Percentiles rank a stretch among this genome's conserved stretches.
Evolutionary conservation across 768 basidiomycete genomes (phyloP).

Genomic region (Rickenella mellea): DNA sequence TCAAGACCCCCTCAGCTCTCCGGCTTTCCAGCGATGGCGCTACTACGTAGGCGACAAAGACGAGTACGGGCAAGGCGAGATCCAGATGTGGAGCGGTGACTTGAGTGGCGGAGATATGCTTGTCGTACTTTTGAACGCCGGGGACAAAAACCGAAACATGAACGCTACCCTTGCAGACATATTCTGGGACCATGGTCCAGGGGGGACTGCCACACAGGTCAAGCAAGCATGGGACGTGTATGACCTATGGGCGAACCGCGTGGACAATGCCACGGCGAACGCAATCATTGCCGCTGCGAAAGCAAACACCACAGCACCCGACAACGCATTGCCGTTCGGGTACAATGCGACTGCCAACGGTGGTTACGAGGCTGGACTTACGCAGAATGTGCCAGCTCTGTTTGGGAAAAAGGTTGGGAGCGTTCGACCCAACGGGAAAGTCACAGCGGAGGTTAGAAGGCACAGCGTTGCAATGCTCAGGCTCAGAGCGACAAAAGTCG

Average conservation of each 20-base stretch:
- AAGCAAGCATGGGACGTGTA: slow-evolving; percentile 3
- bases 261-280: slow-evolving; percentile 1
- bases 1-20: not conserved
- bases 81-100: slow-evolving; percentile 1
- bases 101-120: not conserved
- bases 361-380: not conserved
- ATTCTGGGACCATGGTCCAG: slow-evolving; percentile 2
- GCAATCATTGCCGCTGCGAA: not conserved
- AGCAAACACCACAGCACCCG: not conserved
- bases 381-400: not conserved
- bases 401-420: slow-evolving; percentile 1
- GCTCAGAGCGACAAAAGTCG: too few species aligned
- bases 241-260: slow-evolving; percentile 3
- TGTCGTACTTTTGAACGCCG: slow-evolving; percentile 1
- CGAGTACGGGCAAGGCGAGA: slow-evolving; percentile 1
- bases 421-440: slow-evolving; percentile 1
- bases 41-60: slow-evolving; percentile 1
- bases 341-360: slow-evolving; percentile 1
- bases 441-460: not conserved
- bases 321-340: not conserved
- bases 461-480: slow-evolving; percentile 2
- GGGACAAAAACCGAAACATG: slow-evolving; percentile 1
- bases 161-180: slow-evolving; percentile 4
- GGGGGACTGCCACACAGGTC: not conserved
- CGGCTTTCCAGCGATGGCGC: not conserved